phyloP scores from a whole-genome alignment of 495 filamentous ascomycete species.

The Rostrohypoxylon terebratum region DNA sequence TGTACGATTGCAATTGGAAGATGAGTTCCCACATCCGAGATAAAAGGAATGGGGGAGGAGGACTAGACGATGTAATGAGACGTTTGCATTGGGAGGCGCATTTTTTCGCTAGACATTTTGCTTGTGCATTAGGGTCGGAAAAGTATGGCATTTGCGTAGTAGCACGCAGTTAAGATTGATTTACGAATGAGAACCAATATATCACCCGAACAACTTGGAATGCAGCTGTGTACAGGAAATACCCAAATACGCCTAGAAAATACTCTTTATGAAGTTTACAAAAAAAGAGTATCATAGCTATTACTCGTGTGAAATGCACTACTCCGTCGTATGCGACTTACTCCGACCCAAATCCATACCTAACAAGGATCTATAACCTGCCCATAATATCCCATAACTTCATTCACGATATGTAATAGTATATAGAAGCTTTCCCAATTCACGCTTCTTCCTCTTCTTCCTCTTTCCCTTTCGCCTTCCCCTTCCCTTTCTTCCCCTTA shows the following conservation, averaged over 20 bases:
- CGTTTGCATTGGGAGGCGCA: conserved; percentile 45
- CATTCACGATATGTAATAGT: neutral
- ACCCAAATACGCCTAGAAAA: neutral
- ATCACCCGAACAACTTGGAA: neutral
- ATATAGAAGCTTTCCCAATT: neutral
- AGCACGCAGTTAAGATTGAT: neutral
- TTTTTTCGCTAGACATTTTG: conserved; percentile 21
- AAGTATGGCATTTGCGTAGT: conserved; percentile 23
- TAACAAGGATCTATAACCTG: neutral
- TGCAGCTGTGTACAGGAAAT: neutral
- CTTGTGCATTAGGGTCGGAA: conserved; percentile 26
- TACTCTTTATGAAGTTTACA: neutral
- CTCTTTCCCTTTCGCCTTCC: conserved; percentile 14
- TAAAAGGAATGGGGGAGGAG: conserved; percentile 29
- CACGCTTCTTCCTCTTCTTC: neutral
- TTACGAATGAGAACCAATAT: neutral
- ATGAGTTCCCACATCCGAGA: conserved; percentile 80
- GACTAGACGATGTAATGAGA: conserved; percentile 12
- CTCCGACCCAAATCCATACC: neutral
- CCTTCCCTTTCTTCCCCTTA: conserved; percentile 35
- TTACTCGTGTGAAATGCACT: neutral
- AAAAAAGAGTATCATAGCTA: neutral
- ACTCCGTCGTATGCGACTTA: neutral
- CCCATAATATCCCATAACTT: neutral
- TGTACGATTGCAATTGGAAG: conserved; percentile 84